phyloP scores from a whole-genome alignment of 371 early-diverging fungal genomes.

The Thermomucor indicae-seudaticae region DNA sequence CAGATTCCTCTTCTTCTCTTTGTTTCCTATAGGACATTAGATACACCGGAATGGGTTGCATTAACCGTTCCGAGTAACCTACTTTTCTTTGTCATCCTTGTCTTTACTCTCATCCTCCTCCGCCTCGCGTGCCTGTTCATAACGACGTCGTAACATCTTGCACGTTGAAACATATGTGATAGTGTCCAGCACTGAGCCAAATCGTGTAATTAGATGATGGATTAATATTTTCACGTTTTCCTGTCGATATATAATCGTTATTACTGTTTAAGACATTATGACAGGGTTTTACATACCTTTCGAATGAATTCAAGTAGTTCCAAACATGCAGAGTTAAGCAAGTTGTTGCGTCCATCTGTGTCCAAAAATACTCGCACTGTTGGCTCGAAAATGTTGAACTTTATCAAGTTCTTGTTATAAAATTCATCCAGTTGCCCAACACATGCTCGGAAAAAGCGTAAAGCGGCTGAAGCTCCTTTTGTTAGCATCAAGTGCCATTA shows the following conservation, averaged over 20 bases:
- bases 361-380: constrained; percentile 61
- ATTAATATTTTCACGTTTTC: constrained; percentile 70
- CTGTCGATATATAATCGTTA: constrained; percentile 18
- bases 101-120: constrained; percentile 16
- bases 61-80: not conserved
- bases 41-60: not conserved
- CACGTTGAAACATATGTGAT: constrained; percentile 63
- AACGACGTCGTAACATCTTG: constrained; percentile 45
- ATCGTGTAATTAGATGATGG: constrained; percentile 64
- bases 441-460: constrained; percentile 76
- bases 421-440: constrained; percentile 76
- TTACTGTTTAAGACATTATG: not conserved
- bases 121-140: constrained; percentile 54
- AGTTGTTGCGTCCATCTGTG: constrained; percentile 68
- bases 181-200: constrained; percentile 55
- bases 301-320: constrained; percentile 81
- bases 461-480: constrained; percentile 51
- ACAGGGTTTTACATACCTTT: constrained; percentile 35
- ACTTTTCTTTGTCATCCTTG: constrained; percentile 12
- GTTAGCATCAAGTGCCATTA: not conserved
- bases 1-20: constrained; percentile 17
- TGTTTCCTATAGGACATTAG: not conserved
- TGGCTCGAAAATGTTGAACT: constrained; percentile 63
- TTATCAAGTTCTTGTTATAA: constrained; percentile 64
- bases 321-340: constrained; percentile 84